Conservation (phyloP, 2,329 filamentous ascomycete species). For the Gaeumannomyces sp. region DNA sequence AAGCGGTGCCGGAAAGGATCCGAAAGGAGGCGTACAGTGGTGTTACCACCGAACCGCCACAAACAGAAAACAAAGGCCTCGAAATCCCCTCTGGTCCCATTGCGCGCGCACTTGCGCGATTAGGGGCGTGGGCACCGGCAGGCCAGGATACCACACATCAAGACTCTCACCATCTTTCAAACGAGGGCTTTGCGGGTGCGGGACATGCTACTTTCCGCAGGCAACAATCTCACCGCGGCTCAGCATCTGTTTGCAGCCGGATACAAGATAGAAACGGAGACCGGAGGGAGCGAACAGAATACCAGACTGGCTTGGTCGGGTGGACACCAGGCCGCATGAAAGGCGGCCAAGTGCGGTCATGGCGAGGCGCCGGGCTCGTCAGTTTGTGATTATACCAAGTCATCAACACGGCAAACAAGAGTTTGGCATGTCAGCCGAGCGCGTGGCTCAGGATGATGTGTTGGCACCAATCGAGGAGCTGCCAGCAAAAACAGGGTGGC, state of each 20-base stretch:
- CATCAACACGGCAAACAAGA: not conserved
- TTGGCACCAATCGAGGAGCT: constrained; percentile 3
- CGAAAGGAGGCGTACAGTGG: not conserved
- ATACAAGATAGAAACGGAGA: too few species aligned
- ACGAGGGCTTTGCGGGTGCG: too few species aligned
- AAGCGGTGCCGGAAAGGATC: not conserved
- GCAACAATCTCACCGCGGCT: too few species aligned
- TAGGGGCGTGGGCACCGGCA: too few species aligned
- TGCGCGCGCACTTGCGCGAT: not conserved
- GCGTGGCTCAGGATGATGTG: not conserved
- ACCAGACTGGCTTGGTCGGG: not conserved
- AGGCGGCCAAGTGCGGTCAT: constrained; percentile 2
- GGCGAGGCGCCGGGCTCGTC: not conserved
- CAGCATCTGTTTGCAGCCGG: too few species aligned
- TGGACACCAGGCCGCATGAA: not conserved
- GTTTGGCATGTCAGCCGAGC: too few species aligned
- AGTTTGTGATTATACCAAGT: not conserved
- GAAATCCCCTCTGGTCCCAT: not conserved
- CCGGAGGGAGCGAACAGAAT: not conserved
- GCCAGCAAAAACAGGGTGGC: not conserved
- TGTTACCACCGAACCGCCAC: not conserved
- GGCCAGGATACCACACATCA: too few species aligned
- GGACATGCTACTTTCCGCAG: not conserved
- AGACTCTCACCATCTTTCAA: too few species aligned
- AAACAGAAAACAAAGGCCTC: not conserved